These are phyloP conservation scores for Colletotrichum liriopes DNA, from an alignment of 2,329 filamentous ascomycete genomes.

Conservation along the genomic window DNA sequence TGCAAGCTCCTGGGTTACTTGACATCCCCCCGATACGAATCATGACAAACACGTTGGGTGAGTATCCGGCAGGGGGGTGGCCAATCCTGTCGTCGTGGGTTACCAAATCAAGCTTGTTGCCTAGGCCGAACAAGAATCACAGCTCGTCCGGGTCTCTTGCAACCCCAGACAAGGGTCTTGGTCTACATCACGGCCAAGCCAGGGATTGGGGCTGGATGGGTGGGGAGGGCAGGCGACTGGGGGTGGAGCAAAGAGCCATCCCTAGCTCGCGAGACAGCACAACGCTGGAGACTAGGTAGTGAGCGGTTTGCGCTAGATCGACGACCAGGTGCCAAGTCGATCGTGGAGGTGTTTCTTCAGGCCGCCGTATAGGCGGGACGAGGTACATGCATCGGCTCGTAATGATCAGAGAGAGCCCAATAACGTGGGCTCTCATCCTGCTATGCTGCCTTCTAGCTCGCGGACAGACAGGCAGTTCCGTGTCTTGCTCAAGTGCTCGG, in stretches of 20 bases:
- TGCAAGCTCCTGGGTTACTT: not conserved
- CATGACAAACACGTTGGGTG: conserved; percentile 18
- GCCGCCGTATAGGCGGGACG: not conserved
- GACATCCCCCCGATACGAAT: not conserved
- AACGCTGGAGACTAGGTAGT: not conserved
- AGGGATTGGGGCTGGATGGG: conserved; percentile 24
- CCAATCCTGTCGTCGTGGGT: conserved; percentile 27
- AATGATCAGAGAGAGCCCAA: conserved; percentile 10
- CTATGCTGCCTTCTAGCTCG: not conserved
- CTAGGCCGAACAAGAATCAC: conserved; percentile 13
- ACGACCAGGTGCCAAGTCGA: conserved; percentile 33
- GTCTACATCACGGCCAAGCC: conserved; percentile 36
- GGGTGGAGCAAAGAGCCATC: conserved; percentile 24
- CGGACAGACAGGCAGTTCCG: not conserved
- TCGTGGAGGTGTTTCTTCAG: not conserved
- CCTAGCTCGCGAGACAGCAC: conserved; percentile 28
- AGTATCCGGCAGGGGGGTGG: not conserved
- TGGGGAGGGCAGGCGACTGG: not conserved
- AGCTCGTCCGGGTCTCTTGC: not conserved
- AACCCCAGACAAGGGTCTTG: conserved; percentile 37
- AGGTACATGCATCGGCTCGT: not conserved
- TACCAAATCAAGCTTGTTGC: conserved; percentile 34
- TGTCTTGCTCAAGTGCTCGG: conserved; percentile 6
- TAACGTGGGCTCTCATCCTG: not conserved
- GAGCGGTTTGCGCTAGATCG: conserved; percentile 17